These are phyloP conservation scores for Xylariaceae sp. DNA, from an alignment of 2,329 filamentous ascomycete genomes.

Conservation along the genomic window DNA sequence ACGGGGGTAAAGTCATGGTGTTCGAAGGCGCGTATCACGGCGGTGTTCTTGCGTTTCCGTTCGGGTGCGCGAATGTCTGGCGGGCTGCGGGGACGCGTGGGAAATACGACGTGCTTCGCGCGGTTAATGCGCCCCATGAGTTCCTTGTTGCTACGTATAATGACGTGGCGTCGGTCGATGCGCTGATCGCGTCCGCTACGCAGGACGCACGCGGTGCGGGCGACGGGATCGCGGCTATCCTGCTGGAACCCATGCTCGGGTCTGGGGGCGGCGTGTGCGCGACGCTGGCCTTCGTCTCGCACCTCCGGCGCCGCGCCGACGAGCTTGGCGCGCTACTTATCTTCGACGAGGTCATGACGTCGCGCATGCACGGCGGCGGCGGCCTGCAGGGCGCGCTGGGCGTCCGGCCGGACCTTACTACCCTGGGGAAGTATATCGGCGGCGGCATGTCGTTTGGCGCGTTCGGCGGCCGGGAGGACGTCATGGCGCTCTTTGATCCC, in stretches of 20 bases:
- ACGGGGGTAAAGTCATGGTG: slow-evolving; percentile 13
- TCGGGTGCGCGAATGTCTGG: slow-evolving; percentile 13
- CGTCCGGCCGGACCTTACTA: slow-evolving; percentile 57
- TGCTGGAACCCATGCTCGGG: slow-evolving; percentile 65
- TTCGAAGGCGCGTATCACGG: slow-evolving; percentile 22
- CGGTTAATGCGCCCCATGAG: slow-evolving; percentile 36
- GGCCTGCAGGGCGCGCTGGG: slow-evolving; percentile 42
- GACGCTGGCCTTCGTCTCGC: slow-evolving; percentile 46
- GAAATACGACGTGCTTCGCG: slow-evolving; percentile 10
- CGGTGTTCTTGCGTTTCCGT: slow-evolving; percentile 15
- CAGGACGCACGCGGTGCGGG: too few relatives aligned
- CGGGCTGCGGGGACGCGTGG: background rate
- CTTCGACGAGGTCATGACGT: slow-evolving; percentile 69
- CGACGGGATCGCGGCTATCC: slow-evolving; percentile 53
- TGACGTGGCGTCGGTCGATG: slow-evolving; percentile 45
- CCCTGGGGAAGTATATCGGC: slow-evolving; percentile 63
- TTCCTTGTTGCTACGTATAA: slow-evolving; percentile 62
- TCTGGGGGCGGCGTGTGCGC: slow-evolving; percentile 55
- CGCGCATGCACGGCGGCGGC: slow-evolving; percentile 47
- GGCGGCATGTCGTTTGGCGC: slow-evolving; percentile 64
- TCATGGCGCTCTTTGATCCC: slow-evolving; percentile 56
- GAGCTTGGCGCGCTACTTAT: slow-evolving; percentile 55
- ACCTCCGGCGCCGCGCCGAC: slow-evolving; percentile 46
- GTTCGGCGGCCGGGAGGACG: slow-evolving; percentile 56
- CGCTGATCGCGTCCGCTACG: slow-evolving; percentile 36